Evolutionary conservation across 2,329 filamentous ascomycete genomes (phyloP), one percentile per base, ranked within the genome.

Genomic region (Fusarium pseudocircinatum): DNA sequence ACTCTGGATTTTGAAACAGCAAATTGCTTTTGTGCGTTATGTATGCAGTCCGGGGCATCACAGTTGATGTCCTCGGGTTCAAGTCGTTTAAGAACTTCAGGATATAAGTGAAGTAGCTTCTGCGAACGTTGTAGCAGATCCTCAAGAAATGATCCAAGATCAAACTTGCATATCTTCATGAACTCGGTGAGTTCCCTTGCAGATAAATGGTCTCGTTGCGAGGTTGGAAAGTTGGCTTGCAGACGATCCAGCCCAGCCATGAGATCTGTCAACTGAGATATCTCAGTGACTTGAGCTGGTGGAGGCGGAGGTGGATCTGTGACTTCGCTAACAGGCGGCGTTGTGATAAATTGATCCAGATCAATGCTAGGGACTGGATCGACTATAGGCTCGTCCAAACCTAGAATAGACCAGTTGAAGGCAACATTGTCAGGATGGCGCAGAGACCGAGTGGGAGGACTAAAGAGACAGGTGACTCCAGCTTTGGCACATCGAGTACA

Each of bases 401-500:
- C 67, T 39, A 66, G 67, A 32, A 67, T 60, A 49, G 54, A 78
- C 75, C 57, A 79, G 65, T 75, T 73, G 57, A 80, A 75, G 7
- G 47, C 42, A 20, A 39, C 30, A 24, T 42, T 42, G 37, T 68
- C 61, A 20, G 58, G 54, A 44, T 74, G 64, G 24, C 70, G 76
- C 11, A 71, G 56, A 28, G 74, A 74, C 39, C 78, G 78, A 46
- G 74, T 61, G 20, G 78, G 80, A 39, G 85, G 84, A 40, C 84
- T 87, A 72, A 85, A 87, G 49, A 84, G 63, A 64, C 85, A 87
- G 11, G 77, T 49, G 5, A 80, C 78, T 36, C 79, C 78, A 28
- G 84, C 84, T 70, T 83, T 86, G 28, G 78, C 69, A 68, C 85
- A 87, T 36, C 85, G 82, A 14, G 79, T 78, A 69, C 85, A 87